Base-by-base conservation (phyloP, 495 filamentous ascomycete species). In the Jackrogersella multiformis region DNA sequence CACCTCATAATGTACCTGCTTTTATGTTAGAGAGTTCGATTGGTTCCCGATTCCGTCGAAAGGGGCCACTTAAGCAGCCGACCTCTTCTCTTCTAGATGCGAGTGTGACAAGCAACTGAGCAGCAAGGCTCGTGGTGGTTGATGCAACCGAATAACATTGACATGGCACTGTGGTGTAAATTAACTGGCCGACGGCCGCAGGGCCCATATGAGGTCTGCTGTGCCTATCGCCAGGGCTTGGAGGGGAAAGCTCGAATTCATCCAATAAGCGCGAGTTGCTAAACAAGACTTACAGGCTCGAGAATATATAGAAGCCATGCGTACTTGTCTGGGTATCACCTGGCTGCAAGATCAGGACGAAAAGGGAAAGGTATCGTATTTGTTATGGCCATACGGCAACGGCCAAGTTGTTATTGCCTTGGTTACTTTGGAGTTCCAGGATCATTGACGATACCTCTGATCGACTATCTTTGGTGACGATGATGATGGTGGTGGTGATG, bases 41-140 rank as follows among this genome's bases (percentile, higher is more conserved):
- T 71, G 68, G 68, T 67, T 60, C 68, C 68, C 54, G 35, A 61
- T 61, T 56, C 23, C 53, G 39, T 67, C 28, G 41, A 45, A 45
- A 53, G 35, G 63, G 53, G 21, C 68, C 68, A 67, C 58, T 24
- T 63, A 63, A 63, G 57, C 38, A 41, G 39, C 57, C 48, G 41
- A 58, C 52, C 21, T 36, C 45, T 56, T 46, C 20, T 24, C 35
- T 28, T 52, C 21, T 56, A 39, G 53, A 57, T 70, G 63, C 68
- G 62, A 70, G 62, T 70, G 68, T 70, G 68, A 70, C 63, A 66
- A 49, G 68, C 63, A 56, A 70, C 39, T 52, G 30, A 46, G 51
- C 52, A 70, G 55, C n/a, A n/a, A n/a, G n/a, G n/a, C n/a, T n/a
- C n/a, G n/a, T n/a, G n/a, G 26, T 34, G 34, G 56, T 26, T 35